Evolutionary conservation across 1,284 basidiomycete genomes (phyloP).

Genomic region (Stereum hirsutum): DNA sequence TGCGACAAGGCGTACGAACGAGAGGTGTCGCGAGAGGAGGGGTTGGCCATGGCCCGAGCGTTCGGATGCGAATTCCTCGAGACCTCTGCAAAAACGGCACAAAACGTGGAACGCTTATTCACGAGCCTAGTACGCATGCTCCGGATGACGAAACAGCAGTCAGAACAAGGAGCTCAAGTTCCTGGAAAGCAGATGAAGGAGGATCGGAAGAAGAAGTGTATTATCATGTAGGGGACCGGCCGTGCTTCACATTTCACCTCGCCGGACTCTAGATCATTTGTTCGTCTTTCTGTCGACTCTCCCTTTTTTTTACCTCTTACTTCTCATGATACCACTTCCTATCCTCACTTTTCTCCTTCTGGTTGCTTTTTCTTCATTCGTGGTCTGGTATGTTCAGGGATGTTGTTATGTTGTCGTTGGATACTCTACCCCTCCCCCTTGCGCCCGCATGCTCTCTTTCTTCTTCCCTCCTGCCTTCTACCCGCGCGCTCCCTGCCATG

Average conservation of each 20-base stretch:
- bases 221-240: slow-evolving; percentile 59
- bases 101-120: slow-evolving; percentile 94
- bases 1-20: slow-evolving; percentile 81
- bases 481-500: slow-evolving; percentile 8
- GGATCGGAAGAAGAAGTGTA: slow-evolving; percentile 50
- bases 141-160: slow-evolving; percentile 54
- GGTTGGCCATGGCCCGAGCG: slow-evolving; percentile 72
- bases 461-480: neutral
- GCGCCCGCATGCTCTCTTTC: slow-evolving; percentile 10
- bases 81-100: slow-evolving; percentile 91
- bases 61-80: slow-evolving; percentile 96
- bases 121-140: slow-evolving; percentile 86
- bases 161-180: slow-evolving; percentile 22
- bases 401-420: slow-evolving; percentile 4
- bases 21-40: slow-evolving; percentile 87
- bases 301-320: slow-evolving; percentile 34
- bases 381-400: slow-evolving; percentile 7
- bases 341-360: no score
- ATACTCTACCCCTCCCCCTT: slow-evolving; percentile 12
- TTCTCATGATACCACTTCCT: slow-evolving; percentile 69
- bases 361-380: slow-evolving; percentile 4
- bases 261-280: slow-evolving; percentile 58
- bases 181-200: slow-evolving; percentile 26
- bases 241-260: slow-evolving; percentile 14
- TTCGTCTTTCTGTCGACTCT: no score